phyloP scores from a whole-genome alignment of 108 stramenopile genomes.

The Heterococcus sp. region DNA sequence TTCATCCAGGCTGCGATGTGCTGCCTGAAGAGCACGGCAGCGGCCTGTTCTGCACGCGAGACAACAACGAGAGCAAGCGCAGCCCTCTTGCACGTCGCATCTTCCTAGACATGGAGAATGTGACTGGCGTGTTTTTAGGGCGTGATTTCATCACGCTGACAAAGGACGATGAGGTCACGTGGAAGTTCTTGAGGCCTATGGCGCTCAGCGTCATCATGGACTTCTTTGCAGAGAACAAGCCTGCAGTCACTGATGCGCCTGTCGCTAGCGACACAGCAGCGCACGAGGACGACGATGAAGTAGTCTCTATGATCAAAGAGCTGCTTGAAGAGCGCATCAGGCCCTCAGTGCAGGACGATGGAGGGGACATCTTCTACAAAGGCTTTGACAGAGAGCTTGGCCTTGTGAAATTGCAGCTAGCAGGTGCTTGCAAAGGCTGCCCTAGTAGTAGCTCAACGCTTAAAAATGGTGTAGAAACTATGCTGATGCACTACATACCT shows the following conservation, averaged over 20 bases:
- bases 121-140: conserved; percentile 89
- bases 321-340: conserved; percentile 90
- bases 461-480: conserved; percentile 97
- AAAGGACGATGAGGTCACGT: conserved; percentile 76
- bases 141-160: conserved; percentile 91
- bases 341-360: conserved; percentile 97
- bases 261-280: conserved; percentile 86
- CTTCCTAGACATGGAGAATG: conserved; percentile 76
- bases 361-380: conserved; percentile 94
- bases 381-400: conserved; percentile 51
- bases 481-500: conserved; percentile 99
- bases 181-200: conserved; percentile 77
- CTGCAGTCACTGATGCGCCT: conserved; percentile 62
- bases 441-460: conserved; percentile 88
- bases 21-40: conserved; percentile 68
- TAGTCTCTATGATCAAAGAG: conserved; percentile 99
- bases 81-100: conserved; percentile 62
- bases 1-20: conserved; percentile 77
- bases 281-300: conserved; percentile 87
- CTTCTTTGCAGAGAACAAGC: conserved; percentile 69
- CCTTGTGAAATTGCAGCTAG: conserved; percentile 53
- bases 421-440: conserved; percentile 92
- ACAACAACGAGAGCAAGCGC: conserved; percentile 62
- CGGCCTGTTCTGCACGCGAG: conserved; percentile 62
- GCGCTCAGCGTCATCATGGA: conserved; percentile 90